Evolutionary conservation across 208 protist species (phyloP).

Genomic region (Crithidia sp.): DNA sequence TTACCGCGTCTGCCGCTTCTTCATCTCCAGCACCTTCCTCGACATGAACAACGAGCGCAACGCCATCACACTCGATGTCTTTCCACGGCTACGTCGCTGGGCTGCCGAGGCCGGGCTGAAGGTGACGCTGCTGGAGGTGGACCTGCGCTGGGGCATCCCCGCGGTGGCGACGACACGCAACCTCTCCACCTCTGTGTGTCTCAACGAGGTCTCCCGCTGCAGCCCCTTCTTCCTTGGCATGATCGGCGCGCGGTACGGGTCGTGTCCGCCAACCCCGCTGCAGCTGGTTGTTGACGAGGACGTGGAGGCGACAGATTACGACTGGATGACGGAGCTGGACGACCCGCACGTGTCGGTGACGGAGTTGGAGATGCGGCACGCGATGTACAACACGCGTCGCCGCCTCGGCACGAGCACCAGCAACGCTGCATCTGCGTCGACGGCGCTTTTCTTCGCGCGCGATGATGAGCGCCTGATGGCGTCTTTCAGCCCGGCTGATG

Average conservation of each 20-base stretch:
- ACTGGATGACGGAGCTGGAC: conserved; percentile 54
- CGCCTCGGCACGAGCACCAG: conserved; percentile 26
- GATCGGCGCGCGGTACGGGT: conserved; percentile 91
- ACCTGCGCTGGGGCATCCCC: conserved; percentile 97
- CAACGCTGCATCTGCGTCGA: neutral
- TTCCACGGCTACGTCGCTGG: conserved; percentile 91
- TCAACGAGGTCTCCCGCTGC: conserved; percentile 95
- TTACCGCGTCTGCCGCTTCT: conserved; percentile 88
- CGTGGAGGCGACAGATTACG: conserved; percentile 68
- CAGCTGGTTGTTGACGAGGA: conserved; percentile 80
- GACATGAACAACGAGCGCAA: conserved; percentile 98
- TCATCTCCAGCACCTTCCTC: conserved; percentile 96
- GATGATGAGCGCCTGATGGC: conserved; percentile 48
- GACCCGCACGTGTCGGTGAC: conserved; percentile 89
- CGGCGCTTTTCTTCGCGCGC: conserved; percentile 85
- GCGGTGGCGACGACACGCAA: conserved; percentile 70
- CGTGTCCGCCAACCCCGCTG: conserved; percentile 61
- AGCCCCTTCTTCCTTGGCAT: conserved; percentile 94
- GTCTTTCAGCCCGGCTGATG: conserved; percentile 39
- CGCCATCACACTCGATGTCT: conserved; percentile 90
- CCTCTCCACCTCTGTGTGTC: conserved; percentile 89
- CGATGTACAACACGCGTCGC: conserved; percentile 60
- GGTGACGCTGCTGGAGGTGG: conserved; percentile 90
- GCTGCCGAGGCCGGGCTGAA: conserved; percentile 55
- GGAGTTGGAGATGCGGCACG: conserved; percentile 95